Evolutionary conservation across 306 rosid genomes (phyloP), one percentile per base, ranked within the genome.

Genomic region (Cicer bijugum): DNA sequence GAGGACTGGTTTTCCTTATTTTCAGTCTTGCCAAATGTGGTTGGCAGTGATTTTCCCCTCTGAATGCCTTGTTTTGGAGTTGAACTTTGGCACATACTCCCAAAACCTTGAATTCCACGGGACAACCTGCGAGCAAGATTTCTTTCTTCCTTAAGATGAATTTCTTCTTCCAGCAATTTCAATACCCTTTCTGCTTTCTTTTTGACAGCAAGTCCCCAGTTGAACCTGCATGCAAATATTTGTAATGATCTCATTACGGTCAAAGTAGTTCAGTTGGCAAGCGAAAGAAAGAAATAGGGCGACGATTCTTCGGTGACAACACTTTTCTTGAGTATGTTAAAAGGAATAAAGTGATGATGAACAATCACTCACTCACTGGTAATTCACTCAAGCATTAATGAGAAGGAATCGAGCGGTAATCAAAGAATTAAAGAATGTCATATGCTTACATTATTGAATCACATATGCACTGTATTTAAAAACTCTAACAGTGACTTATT

Each of bases 81-180:
- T 73, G 89, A 43, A 51, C 85, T 71, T 1, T 72, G 82, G 70
- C 62, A 44, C 71, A 88, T 81, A 80, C 85, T 87, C 52, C 96
- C 94, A 75, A 90, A 90, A 28, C 96, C 98, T 69, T 86, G 89
- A 81, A 87, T 88, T 79, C 72, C 98, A 67, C 79, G 74, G n/a
- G 88, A 74, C 55, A 88, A 52, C 78, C 82, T 92, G 51, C 96
- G 73, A 80, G 96, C 87, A 65, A 59, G 79, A 60, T 83, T 78
- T 76, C 91, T 84, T 79, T 90, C 98, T 80, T 87, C 87, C 67
- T 83, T 84, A 12, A 85, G 86, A 67, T 85, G 50, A 16, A 77
- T 75, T 38, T 85, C 88, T 51, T 83, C 84, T 71, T 84, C 83
- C 10, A 88, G 85, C 20, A 90, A 67, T 61, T 80, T 90, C 85